phyloP scores from a whole-genome alignment of 73 alveolate species.

The Paramecium biaurelia region DNA sequence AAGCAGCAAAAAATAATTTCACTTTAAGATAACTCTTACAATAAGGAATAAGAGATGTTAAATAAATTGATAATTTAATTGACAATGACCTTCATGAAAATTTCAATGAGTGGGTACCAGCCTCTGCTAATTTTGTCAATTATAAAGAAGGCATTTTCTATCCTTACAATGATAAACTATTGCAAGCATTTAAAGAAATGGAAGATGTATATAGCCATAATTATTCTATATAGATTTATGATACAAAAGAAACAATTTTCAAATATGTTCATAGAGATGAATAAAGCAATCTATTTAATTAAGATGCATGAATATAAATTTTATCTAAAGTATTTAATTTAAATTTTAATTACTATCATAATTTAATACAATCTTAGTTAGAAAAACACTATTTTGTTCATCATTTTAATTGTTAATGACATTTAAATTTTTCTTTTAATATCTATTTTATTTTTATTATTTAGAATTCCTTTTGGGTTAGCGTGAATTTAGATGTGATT shows the following conservation, averaged over 20 bases:
- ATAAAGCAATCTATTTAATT: neutral
- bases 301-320: neutral
- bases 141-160: slow-evolving; percentile 67
- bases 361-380: too few relatives aligned
- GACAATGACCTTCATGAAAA: slow-evolving; percentile 77
- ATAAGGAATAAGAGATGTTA: slow-evolving; percentile 68
- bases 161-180: slow-evolving; percentile 65
- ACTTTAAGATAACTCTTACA: slow-evolving; percentile 68
- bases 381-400: too few relatives aligned
- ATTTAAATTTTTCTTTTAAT: too few relatives aligned
- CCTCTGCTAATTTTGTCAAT: slow-evolving; percentile 63
- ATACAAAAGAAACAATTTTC: neutral
- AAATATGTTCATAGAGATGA: neutral
- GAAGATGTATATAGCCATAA: slow-evolving; percentile 34
- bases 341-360: neutral
- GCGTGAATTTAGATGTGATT: too few relatives aligned
- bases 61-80: slow-evolving; percentile 73
- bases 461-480: too few relatives aligned
- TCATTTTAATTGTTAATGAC: neutral
- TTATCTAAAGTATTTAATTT: neutral
- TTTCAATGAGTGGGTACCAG: slow-evolving; percentile 64
- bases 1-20: slow-evolving; percentile 69
- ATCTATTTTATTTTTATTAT: too few relatives aligned
- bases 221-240: neutral
- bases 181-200: slow-evolving; percentile 69